Evolutionary conservation across 1,284 basidiomycete species (phyloP).

Genomic region (Trametes polyzona): DNA sequence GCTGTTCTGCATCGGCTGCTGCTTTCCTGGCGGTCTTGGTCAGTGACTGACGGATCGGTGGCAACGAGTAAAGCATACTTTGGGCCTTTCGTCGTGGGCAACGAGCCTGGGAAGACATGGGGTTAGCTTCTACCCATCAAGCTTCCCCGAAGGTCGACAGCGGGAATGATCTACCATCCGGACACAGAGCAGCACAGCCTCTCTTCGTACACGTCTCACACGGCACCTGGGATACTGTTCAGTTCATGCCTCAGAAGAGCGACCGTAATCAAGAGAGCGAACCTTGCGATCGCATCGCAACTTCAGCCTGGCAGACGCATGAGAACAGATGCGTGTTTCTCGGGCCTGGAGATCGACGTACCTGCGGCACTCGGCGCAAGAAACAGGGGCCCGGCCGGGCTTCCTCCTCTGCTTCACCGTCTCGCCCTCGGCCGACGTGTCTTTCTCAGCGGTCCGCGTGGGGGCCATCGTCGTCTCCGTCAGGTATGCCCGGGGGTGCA

Average conservation of each 20-base stretch:
- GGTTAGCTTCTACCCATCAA: not conserved
- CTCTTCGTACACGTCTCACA: slow-evolving; percentile 70
- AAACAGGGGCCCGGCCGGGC: slow-evolving; percentile 59
- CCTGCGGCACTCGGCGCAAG: slow-evolving; percentile 74
- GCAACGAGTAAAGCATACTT: slow-evolving; percentile 29
- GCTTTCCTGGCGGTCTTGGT: slow-evolving; percentile 45
- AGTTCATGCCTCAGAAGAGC: no score
- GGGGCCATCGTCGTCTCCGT: slow-evolving; percentile 17
- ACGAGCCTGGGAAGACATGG: slow-evolving; percentile 44
- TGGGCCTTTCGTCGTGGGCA: slow-evolving; percentile 59
- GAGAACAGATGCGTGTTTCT: slow-evolving; percentile 7
- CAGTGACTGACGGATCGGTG: not conserved
- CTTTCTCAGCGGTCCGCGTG: slow-evolving; percentile 20
- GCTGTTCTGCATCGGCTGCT: slow-evolving; percentile 65
- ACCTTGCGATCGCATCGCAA: slow-evolving; percentile 74
- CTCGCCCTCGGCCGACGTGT: slow-evolving; percentile 20
- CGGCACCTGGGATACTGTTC: no score
- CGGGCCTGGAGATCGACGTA: slow-evolving; percentile 31
- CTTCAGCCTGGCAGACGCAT: slow-evolving; percentile 53
- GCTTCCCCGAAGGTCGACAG: no score
- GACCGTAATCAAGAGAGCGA: no score
- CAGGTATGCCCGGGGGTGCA: not conserved
- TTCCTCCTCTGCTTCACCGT: slow-evolving; percentile 38
- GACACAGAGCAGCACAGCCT: slow-evolving; percentile 72
- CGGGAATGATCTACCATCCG: slow-evolving; percentile 50